Percentiles rank a stretch among this genome's conserved stretches.
These are phyloP conservation scores for Solanum pinnatisectum DNA, from an alignment of 257 asterid species.

Conservation along the genomic window DNA sequence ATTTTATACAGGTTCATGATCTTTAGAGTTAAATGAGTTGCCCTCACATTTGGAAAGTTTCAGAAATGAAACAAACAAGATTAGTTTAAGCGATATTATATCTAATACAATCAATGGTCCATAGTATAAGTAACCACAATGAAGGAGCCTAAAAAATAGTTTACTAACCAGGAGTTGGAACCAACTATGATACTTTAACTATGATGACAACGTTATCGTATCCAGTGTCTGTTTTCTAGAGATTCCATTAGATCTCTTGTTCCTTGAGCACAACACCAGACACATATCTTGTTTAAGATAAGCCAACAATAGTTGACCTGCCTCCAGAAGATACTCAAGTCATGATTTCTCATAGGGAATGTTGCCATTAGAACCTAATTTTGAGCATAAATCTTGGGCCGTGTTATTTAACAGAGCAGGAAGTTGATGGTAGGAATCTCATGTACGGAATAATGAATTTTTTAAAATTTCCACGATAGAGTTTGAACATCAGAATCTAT, in stretches of 20 bases:
- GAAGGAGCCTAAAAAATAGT: background rate
- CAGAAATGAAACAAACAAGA: background rate
- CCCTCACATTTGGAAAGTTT: background rate
- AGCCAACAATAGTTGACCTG: background rate
- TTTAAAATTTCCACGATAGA: background rate
- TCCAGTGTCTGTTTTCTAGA: background rate
- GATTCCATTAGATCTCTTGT: background rate
- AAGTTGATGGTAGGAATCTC: background rate
- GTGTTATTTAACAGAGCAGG: background rate
- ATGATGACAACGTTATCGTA: background rate
- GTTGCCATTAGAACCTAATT: background rate
- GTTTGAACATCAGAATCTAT: background rate
- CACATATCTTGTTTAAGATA: background rate
- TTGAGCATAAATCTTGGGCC: background rate
- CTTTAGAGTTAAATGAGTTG: background rate
- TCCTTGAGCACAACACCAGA: background rate
- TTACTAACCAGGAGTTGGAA: background rate
- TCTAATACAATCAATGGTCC: background rate
- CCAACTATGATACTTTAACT: background rate
- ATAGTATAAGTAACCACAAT: background rate
- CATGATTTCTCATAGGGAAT: background rate
- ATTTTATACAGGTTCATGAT: background rate
- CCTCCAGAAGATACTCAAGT: background rate
- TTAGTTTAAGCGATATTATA: background rate
- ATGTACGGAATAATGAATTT: background rate